Evolutionary conservation across 306 rosid species (phyloP).

Genomic region (Quercus dentata): DNA sequence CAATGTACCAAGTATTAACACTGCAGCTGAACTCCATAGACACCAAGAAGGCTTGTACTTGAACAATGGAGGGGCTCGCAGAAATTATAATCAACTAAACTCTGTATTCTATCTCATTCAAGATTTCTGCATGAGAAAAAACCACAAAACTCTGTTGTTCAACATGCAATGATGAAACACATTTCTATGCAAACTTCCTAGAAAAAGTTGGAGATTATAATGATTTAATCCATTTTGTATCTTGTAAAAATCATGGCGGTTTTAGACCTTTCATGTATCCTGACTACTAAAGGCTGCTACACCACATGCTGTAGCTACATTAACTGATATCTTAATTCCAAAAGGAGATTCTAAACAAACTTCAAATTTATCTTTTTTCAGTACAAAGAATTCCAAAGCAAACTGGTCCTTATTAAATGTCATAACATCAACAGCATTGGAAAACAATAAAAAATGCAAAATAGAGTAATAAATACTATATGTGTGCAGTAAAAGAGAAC

Average conservation of each 20-base stretch:
- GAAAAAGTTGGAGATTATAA: not conserved
- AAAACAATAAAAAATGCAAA: not conserved
- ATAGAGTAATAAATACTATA: not conserved
- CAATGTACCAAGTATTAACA: not conserved
- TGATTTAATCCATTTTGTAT: not conserved
- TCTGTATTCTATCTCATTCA: not conserved
- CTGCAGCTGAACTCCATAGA: not conserved
- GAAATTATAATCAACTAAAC: not conserved
- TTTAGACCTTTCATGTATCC: not conserved
- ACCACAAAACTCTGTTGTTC: not conserved
- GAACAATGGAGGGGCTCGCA: not conserved
- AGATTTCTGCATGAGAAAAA: not conserved
- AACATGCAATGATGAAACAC: not conserved
- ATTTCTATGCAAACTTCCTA: not conserved
- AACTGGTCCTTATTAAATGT: conserved; percentile 14
- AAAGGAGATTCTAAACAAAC: not conserved
- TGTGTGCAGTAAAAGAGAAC: conserved; percentile 30
- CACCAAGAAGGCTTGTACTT: not conserved
- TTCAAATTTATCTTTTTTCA: not conserved
- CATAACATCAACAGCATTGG: not conserved
- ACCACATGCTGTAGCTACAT: not conserved
- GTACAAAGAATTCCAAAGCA: not conserved
- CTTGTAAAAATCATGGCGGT: not conserved
- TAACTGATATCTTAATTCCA: not conserved
- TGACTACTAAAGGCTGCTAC: not conserved